Evolutionary conservation across 2,329 filamentous ascomycete genomes (phyloP).

Genomic region (Diaporthe citriasiana): DNA sequence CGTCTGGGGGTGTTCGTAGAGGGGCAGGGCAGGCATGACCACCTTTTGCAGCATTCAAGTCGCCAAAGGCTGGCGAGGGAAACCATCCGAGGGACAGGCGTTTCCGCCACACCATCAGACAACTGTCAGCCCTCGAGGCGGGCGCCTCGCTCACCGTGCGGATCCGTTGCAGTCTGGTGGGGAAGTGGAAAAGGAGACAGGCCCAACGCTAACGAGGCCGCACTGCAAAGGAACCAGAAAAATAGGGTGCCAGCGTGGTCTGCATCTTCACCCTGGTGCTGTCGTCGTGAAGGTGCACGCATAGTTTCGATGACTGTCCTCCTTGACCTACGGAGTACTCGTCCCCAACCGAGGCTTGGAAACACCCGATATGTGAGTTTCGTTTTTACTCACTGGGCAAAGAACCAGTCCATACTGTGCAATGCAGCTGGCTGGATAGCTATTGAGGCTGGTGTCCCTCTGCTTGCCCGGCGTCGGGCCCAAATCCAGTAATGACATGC

Average conservation of each 20-base stretch:
- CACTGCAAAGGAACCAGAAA: background rate
- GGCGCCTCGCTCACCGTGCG: slow-evolving; percentile 23
- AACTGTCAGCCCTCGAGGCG: slow-evolving; percentile 18
- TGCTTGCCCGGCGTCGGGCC: slow-evolving; percentile 4
- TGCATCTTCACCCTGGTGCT: background rate
- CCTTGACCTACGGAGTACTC: background rate
- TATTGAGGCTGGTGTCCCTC: slow-evolving; percentile 18
- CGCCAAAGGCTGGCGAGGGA: background rate
- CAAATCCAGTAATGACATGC: slow-evolving; percentile 23
- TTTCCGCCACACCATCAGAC: slow-evolving; percentile 18
- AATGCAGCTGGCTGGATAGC: slow-evolving; percentile 22
- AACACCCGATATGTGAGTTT: slow-evolving; percentile 11
- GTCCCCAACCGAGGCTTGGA: background rate
- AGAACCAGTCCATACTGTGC: background rate
- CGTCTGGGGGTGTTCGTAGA: slow-evolving; percentile 36
- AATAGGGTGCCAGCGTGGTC: background rate
- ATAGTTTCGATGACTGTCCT: background rate
- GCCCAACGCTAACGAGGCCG: slow-evolving; percentile 10
- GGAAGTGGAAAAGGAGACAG: slow-evolving; percentile 14
- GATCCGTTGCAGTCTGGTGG: slow-evolving; percentile 30
- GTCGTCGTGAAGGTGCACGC: background rate
- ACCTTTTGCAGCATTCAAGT: background rate
- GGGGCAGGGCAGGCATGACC: slow-evolving; percentile 38
- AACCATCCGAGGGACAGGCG: slow-evolving; percentile 7
- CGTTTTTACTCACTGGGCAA: background rate